Conservation (phyloP, 371 early-diverging fungal genomes). For the Chytridium lagenaria region DNA sequence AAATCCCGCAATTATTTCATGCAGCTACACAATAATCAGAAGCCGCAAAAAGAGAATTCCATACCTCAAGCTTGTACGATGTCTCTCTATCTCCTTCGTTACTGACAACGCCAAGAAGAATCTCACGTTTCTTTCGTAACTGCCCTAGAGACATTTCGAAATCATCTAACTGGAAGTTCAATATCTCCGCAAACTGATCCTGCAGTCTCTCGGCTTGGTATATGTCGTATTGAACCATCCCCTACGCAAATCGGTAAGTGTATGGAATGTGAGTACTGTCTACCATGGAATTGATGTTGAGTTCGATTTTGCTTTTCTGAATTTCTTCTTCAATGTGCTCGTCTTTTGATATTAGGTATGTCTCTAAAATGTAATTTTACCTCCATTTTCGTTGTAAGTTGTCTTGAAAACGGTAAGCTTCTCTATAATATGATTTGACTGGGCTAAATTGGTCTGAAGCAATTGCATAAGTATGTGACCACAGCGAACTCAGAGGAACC, state of each 20-base stretch:
- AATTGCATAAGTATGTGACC: slow-evolving; percentile 1
- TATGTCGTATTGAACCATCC: slow-evolving; percentile 53
- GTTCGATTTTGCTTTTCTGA: slow-evolving; percentile 40
- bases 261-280: too few relatives aligned
- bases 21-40: slow-evolving; percentile 34
- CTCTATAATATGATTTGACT: slow-evolving; percentile 53
- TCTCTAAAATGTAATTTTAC: slow-evolving; percentile 19
- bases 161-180: slow-evolving; percentile 56
- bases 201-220: slow-evolving; percentile 51
- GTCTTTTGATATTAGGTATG: not conserved
- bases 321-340: slow-evolving; percentile 29
- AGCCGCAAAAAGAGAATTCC: not conserved
- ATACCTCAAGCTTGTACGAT: slow-evolving; percentile 47
- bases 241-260: too few relatives aligned
- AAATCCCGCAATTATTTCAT: slow-evolving; percentile 44
- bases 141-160: slow-evolving; percentile 52
- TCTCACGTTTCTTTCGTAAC: slow-evolving; percentile 47
- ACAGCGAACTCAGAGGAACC: too few relatives aligned
- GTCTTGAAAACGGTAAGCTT: slow-evolving; percentile 56
- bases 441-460: slow-evolving; percentile 39
- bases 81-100: slow-evolving; percentile 40
- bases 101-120: slow-evolving; percentile 40
- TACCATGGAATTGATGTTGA: slow-evolving; percentile 44
- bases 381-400: slow-evolving; percentile 42
- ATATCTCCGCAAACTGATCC: slow-evolving; percentile 52